Evolutionary conservation across 2,329 filamentous ascomycete genomes (phyloP), one percentile per base, ranked within the genome.

Genomic region (Trichoderma brevicompactum): DNA sequence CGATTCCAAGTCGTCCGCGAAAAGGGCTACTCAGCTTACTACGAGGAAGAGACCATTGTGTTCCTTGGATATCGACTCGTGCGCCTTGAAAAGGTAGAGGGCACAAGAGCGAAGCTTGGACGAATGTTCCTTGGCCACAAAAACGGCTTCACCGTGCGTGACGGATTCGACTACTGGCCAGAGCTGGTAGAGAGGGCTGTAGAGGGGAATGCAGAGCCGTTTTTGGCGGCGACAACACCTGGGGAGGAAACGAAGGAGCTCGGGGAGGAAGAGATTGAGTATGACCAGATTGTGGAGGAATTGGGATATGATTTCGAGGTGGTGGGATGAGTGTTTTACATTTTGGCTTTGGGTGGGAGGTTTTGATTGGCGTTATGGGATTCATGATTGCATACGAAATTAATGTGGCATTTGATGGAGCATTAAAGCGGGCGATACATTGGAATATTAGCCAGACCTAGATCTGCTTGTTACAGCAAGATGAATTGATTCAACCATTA

Each of bases 121-220:
- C 63, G 77, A 15, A 70, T 76, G 2, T 84, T 86, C 69, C 79
- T 80, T 44, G 83, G 83, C 10, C 82, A 85, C 69, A 79, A 71
- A 63, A 65, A 70, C 46, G 72, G 72, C 12, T 67, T 72, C n/a
- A 66, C 72, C 8, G 66, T 73, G 34, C 68, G 70, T 34, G 69
- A 73, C 44, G 70, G 69, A 15, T 68, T 70, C 38, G 72, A 74
- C 60, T 71, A 73, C 60, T 71, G 70, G 70, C 72, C 72, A 8
- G 69, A 70, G 58, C 63, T 74, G 65, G 68, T 68, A 17, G 72
- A 73, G 55, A 64, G 68, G 54, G 71, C 72, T 7, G 68, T 71
- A 3, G 66, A 69, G 55, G 71, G 72, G 3, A 68, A 71, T 36
- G 65, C 69, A 3, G 67, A 70, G 64, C 64, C 64, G 9, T 72